Conservation (phyloP, 495 filamentous ascomycete genomes). For the Entonaema liquescens region DNA sequence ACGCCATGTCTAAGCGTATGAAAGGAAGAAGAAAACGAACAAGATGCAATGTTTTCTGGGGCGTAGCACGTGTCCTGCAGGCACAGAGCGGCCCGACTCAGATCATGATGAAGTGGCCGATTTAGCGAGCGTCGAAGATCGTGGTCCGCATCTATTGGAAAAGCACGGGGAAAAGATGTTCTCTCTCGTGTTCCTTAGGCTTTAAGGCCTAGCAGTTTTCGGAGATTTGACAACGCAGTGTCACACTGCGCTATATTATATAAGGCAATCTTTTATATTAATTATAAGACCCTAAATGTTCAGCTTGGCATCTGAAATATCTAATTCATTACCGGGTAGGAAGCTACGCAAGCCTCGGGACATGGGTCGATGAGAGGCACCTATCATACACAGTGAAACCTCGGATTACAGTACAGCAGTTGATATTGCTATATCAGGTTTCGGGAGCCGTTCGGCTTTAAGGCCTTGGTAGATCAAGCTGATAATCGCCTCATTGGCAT, state of each 20-base stretch:
- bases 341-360: not conserved
- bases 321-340: not conserved
- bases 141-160: constrained; percentile 1
- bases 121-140: constrained; percentile 3
- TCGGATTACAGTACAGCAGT: not conserved
- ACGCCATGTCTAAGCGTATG: not conserved
- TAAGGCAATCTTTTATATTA: not conserved
- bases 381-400: no score
- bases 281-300: not conserved
- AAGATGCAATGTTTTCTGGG: not conserved
- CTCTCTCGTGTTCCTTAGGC: not conserved
- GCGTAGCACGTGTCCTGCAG: constrained; percentile 1
- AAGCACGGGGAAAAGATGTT: not conserved
- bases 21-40: not conserved
- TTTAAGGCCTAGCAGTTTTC: not conserved
- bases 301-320: not conserved
- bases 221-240: constrained; percentile 1
- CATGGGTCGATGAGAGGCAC: no score
- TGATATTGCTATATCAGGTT: not conserved
- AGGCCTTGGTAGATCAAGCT: not conserved
- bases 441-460: not conserved
- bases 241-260: not conserved
- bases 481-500: not conserved
- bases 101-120: constrained; percentile 1
- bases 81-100: constrained; percentile 3